Conservation (phyloP, 2,329 filamentous ascomycete genomes). For the Apiospora hydei region DNA sequence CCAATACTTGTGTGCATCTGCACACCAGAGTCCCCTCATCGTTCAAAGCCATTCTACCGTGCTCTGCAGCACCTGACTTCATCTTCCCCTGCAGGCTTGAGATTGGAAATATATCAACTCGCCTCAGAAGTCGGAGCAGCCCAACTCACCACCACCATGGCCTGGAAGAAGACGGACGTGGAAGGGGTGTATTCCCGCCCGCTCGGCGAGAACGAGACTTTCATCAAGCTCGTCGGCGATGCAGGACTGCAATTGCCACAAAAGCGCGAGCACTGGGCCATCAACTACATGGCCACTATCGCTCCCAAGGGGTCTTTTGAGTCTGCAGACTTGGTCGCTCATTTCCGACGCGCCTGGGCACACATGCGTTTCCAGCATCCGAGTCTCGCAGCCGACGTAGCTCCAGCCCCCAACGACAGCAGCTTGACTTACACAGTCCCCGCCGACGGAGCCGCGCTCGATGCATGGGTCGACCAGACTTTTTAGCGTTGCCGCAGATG, state of each 20-base stretch:
- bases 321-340: conserved; percentile 31
- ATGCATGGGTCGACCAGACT: conserved; percentile 33
- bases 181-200: conserved; percentile 23
- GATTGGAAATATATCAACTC: neutral
- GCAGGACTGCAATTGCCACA: conserved; percentile 31
- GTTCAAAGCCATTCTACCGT: too few species aligned
- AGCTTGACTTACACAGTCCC: conserved; percentile 33
- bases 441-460: conserved; percentile 28
- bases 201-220: conserved; percentile 36
- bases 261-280: conserved; percentile 43
- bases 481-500: conserved; percentile 31
- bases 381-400: conserved; percentile 32
- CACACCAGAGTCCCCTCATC: too few species aligned
- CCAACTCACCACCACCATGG: conserved; percentile 25
- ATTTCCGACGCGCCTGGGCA: conserved; percentile 32
- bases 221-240: conserved; percentile 42
- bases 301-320: conserved; percentile 32
- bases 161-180: conserved; percentile 22
- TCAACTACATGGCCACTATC: conserved; percentile 36
- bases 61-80: neutral
- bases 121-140: neutral
- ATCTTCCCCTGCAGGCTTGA: neutral
- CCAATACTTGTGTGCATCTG: too few species aligned
- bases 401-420: conserved; percentile 22
- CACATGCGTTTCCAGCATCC: conserved; percentile 34